A percentile compares a stretch with the other conserved stretches of the same genome.
phyloP scores from a whole-genome alignment of 371 early-diverging fungal genomes.

The Circinella umbellata region DNA sequence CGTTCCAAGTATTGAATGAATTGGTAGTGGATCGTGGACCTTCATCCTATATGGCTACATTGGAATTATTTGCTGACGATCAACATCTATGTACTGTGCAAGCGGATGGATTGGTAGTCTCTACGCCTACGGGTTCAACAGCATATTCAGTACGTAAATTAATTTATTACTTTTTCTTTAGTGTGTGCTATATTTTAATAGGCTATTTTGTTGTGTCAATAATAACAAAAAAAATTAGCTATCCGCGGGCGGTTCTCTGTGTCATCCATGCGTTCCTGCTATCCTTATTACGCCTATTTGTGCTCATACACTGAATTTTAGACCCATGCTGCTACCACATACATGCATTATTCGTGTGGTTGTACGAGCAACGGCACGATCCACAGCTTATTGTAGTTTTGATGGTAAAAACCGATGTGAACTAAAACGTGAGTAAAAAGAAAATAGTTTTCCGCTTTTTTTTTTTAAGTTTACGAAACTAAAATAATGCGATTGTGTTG shows the following conservation, averaged over 20 bases:
- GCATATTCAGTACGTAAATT: slow-evolving; percentile 81
- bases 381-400: slow-evolving; percentile 82
- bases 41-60: slow-evolving; percentile 82
- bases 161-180: background rate
- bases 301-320: slow-evolving; percentile 91
- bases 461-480: too few species aligned
- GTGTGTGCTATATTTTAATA: background rate
- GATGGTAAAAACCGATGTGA: slow-evolving; percentile 90
- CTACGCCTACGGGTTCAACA: slow-evolving; percentile 97
- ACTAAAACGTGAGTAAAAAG: slow-evolving; percentile 60
- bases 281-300: slow-evolving; percentile 94
- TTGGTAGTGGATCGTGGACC: slow-evolving; percentile 92
- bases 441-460: too few species aligned
- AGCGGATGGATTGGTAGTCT: slow-evolving; percentile 91
- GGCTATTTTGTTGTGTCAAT: background rate
- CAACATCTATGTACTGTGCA: slow-evolving; percentile 83
- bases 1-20: slow-evolving; percentile 79
- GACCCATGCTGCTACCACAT: slow-evolving; percentile 94
- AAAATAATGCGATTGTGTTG: background rate
- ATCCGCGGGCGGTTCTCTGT: slow-evolving; percentile 90
- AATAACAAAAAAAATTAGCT: slow-evolving; percentile 41
- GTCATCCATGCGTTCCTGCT: slow-evolving; percentile 94
- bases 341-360: slow-evolving; percentile 77
- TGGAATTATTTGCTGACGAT: slow-evolving; percentile 93
- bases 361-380: slow-evolving; percentile 63